Evolutionary conservation across 768 basidiomycete species (phyloP), one percentile per base, ranked within the genome.

Genomic region (Mycena sanguinolenta): DNA sequence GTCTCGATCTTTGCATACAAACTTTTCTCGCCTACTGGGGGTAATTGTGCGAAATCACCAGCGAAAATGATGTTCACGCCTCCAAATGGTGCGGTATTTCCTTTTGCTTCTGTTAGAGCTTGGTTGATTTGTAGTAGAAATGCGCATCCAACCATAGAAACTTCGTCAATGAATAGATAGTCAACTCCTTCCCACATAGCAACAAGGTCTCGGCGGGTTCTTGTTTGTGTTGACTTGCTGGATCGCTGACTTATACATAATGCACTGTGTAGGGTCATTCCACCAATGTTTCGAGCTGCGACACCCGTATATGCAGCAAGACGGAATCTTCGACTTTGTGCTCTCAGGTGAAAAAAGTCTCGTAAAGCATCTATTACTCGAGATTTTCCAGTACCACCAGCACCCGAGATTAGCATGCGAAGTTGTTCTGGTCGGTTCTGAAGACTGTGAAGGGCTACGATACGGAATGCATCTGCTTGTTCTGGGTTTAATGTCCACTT

Each of bases 311-410:
- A 84, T 0, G 83, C 78, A 9, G 77, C 61, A 0, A 83, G 0
- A 42, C 79, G 60, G 28, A 85, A 78, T 4, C 79, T 65, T 1
- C 77, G 67, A 0, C 21, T 6, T 55, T 84, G 70, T 0, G 72
- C 62, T 13, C 70, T 8, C 5, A 38, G 1, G 0, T 59, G 34
- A 72, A 84, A 85, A 50, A 81, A 82, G 1, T 77, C 75, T 23
- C 73, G 74, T 2, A 86, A 17, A 0, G 83, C 81, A 46, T 79
- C 65, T 2, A 86, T 80, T 0, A 86, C 82, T 16, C 77, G 63
- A 0, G 81, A 82, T 75, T 86, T 87, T 0, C 86, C 85, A 4
- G 85, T 86, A 1, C 85, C 85, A 10, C 82, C 84, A 1, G 84
- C 61, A 0, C 85, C 85, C 1, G 73, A 73, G 0, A 87, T 21